Evolutionary conservation across 371 early-diverging fungal genomes (phyloP).

Genomic region (Mortierella sp.): DNA sequence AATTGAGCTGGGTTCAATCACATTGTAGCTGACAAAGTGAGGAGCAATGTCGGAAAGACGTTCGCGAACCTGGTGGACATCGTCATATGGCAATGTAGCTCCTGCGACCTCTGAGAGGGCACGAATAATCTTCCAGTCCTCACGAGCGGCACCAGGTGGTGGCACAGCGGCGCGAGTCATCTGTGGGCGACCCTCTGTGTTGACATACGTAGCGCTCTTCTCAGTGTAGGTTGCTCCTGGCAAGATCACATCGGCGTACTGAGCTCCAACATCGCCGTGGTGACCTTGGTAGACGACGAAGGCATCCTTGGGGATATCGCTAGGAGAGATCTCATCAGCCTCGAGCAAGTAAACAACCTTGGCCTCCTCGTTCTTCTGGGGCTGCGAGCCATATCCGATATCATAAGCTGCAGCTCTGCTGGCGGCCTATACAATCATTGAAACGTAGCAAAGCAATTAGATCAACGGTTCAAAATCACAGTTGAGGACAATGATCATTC

Average conservation of each 20-base stretch:
- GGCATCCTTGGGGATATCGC: slow-evolving; percentile 87
- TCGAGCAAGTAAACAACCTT: slow-evolving; percentile 93
- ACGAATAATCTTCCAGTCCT: slow-evolving; percentile 98
- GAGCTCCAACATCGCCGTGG: slow-evolving; percentile 97
- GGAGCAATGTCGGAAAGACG: slow-evolving; percentile 92
- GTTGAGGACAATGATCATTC: not conserved
- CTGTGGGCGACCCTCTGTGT: slow-evolving; percentile 96
- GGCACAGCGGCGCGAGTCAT: slow-evolving; percentile 92
- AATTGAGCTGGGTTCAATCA: slow-evolving; percentile 67
- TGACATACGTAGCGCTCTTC: slow-evolving; percentile 94
- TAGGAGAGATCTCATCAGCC: slow-evolving; percentile 85
- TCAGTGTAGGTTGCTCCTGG: slow-evolving; percentile 98
- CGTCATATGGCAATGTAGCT: slow-evolving; percentile 89
- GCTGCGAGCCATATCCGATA: slow-evolving; percentile 83
- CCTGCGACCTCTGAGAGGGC: slow-evolving; percentile 94
- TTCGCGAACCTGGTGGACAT: slow-evolving; percentile 80
- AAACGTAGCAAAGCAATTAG: slow-evolving; percentile 11
- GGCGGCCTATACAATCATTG: slow-evolving; percentile 69
- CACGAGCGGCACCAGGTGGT: slow-evolving; percentile 92
- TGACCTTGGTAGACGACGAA: slow-evolving; percentile 99
- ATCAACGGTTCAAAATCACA: not conserved
- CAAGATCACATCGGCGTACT: slow-evolving; percentile 94
- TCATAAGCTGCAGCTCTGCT: slow-evolving; percentile 91
- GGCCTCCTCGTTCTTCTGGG: slow-evolving; percentile 58
- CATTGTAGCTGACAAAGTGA: slow-evolving; percentile 79